Evolutionary conservation across 345 rosid species (phyloP), one percentile per base, ranked within the genome.

Genomic region (Camelina sativa): DNA sequence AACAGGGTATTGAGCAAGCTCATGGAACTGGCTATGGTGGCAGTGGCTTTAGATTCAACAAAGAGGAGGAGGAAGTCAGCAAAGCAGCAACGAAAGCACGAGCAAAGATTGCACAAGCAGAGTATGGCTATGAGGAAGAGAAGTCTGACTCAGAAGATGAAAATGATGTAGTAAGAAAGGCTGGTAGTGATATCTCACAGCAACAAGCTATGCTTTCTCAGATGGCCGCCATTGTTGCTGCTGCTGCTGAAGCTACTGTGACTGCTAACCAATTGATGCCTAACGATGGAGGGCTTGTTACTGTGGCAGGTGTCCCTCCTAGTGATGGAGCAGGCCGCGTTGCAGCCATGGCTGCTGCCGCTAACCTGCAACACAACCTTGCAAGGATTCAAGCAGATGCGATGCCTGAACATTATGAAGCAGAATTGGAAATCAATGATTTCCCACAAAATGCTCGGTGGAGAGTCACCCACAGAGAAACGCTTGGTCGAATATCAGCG

Each of bases 11-110:
- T 64, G 95, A 92, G 82, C 88, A 86, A 78, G 93, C 90, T 66
- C 96, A 89, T 76, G 96, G 96, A 58, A 88, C 89, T 64, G 96
- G 96, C 64, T 90, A 90, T 57, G 95, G 96, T 67, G 96, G 96
- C 46, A 90, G 93, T 74, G 96, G 98, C 30, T 92, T 92, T 77
- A 90, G 89, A 69, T 92, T 87, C 77, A 87, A 87, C 32, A 93
- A 88, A 75, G 95, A 89, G 87, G 96, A 88, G 75, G 91, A 88
- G 71, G 91, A 89, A 79, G 84, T 84, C 74, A 85, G 90, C 69
- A 85, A 71, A 71, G 93, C 93, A 5, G 97, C 90, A 12, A 88
- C 88, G 83, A 91, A 86, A 79, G 93, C 93, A 25, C 91, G 86
- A 79, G 91, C 93, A 11, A 91, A 79, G 75, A n/a, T n/a, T n/a